phyloP scores from a whole-genome alignment of 2,329 filamentous ascomycete species.

The Talaromyces funiculosus region DNA sequence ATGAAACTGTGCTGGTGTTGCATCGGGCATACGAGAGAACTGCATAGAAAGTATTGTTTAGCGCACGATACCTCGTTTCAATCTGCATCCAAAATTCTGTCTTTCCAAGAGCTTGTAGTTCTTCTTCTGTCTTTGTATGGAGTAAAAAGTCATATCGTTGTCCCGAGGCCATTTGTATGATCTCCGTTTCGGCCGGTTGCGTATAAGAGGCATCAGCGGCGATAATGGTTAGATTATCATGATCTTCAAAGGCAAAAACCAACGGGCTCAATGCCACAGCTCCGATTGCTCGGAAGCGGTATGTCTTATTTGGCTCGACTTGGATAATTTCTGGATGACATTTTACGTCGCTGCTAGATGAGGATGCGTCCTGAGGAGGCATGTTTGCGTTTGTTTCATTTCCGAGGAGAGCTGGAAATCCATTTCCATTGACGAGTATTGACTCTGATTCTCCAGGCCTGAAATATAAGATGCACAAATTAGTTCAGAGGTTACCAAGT shows the following conservation, averaged over 20 bases:
- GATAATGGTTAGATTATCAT: conserved; percentile 56
- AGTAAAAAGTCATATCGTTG: conserved; percentile 58
- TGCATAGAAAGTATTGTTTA: conserved; percentile 24
- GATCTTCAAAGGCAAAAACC: conserved; percentile 50
- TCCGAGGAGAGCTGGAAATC: conserved; percentile 35
- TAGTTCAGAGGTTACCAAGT: background rate
- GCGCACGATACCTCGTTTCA: conserved; percentile 22
- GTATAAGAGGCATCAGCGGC: conserved; percentile 50
- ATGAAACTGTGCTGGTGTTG: background rate
- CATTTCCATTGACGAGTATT: conserved; percentile 54
- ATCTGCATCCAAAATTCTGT: conserved; percentile 45
- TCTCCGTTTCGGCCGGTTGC: conserved; percentile 30
- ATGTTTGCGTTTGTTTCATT: conserved; percentile 16
- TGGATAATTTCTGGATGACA: conserved; percentile 50
- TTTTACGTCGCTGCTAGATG: background rate
- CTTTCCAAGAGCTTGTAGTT: conserved; percentile 31
- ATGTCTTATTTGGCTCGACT: conserved; percentile 56
- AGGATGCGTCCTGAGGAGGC: background rate
- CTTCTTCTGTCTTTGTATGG: conserved; percentile 41
- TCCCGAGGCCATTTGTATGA: conserved; percentile 53
- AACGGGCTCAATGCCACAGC: conserved; percentile 45
- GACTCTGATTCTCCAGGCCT: conserved; percentile 57
- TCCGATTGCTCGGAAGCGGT: conserved; percentile 58
- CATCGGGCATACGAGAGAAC: conserved; percentile 19
- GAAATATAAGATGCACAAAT: background rate